phyloP scores from a whole-genome alignment of 495 filamentous ascomycete species.

The Annulohypoxylon bovei region DNA sequence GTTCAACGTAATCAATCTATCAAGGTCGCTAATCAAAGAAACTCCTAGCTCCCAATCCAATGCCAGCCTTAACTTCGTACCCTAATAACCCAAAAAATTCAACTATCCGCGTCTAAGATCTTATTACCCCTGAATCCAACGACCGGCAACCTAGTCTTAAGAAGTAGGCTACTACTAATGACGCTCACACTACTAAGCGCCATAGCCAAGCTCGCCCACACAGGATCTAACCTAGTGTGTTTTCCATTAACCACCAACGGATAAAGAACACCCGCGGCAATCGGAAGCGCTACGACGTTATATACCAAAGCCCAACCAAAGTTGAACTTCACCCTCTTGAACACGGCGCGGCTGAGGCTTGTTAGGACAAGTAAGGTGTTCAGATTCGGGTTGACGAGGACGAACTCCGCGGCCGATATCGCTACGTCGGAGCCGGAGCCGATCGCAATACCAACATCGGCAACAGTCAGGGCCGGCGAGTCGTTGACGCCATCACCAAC shows the following conservation, averaged over 20 bases:
- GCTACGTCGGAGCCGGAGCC: slow-evolving; percentile 10
- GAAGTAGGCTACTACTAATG: background rate
- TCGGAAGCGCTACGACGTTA: background rate
- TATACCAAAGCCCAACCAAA: slow-evolving; percentile 10
- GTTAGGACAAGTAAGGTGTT: slow-evolving; percentile 6
- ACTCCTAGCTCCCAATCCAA: background rate
- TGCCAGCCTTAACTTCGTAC: background rate
- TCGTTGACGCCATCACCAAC: slow-evolving; percentile 10
- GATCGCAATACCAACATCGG: slow-evolving; percentile 7
- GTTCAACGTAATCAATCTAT: background rate
- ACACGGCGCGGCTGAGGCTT: slow-evolving; percentile 1
- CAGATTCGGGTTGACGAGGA: slow-evolving; percentile 1
- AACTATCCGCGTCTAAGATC: background rate
- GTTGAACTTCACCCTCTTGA: slow-evolving; percentile 4
- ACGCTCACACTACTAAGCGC: slow-evolving; percentile 7
- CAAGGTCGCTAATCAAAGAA: background rate
- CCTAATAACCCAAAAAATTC: background rate
- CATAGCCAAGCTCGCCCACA: slow-evolving; percentile 12
- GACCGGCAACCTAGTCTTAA: background rate
- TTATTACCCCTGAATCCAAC: background rate
- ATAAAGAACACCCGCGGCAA: slow-evolving; percentile 3
- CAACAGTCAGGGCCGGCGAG: background rate
- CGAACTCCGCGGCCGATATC: slow-evolving; percentile 4
- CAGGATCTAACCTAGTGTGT: background rate
- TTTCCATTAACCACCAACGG: background rate